Evolutionary conservation across 352 stramenopile genomes (phyloP), one percentile per base, ranked within the genome.

Genomic region (Thraustochytrium sp.): DNA sequence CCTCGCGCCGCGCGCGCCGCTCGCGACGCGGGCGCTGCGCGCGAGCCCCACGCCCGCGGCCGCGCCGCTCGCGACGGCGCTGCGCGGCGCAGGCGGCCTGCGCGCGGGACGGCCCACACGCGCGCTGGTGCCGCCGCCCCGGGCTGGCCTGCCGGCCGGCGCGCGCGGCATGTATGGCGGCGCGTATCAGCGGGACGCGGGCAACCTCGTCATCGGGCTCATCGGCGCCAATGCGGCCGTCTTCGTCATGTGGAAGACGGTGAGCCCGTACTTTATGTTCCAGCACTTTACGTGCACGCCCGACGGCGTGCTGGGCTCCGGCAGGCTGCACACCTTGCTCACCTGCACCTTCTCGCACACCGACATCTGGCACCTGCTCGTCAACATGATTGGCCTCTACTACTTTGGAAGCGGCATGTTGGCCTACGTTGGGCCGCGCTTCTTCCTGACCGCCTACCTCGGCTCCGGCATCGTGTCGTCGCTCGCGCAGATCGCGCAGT

Each of bases 201-300:
- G 34, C 36, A 49, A 73, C n/a, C n/a, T 73, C 18, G 51, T 73
- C 26, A 2, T 48, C 21, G 61, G 61, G 18, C n/a, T 73, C 61
- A 73, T 73, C 40, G 61, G 61, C n/a, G 61, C 34, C 44, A 75
- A 75, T 37, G 62, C 29, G 0, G 62, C 37, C 38, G 62, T 75
- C 26, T 75, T 75, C 29, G 62, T 54, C 5, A 51, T 75, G 62
- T 75, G 62, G 62, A 51, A 75, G 62, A 75, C 62, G 29, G n/a
- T 54, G 36, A 75, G 53, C 62, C 62, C 62, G 44, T 75, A 53
- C 44, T 75, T 26, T 9, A 75, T 75, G 62, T 75, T 37, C 40
- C 36, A 75, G 44, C 62, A 75, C 44, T 75, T 75, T 53, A 75
- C 62, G 38, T 75, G 62, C 62, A 75, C 37, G 23, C 38, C 62